Conservation (phyloP, 2,329 filamentous ascomycete genomes). For the Didymosphaeria variabile region DNA sequence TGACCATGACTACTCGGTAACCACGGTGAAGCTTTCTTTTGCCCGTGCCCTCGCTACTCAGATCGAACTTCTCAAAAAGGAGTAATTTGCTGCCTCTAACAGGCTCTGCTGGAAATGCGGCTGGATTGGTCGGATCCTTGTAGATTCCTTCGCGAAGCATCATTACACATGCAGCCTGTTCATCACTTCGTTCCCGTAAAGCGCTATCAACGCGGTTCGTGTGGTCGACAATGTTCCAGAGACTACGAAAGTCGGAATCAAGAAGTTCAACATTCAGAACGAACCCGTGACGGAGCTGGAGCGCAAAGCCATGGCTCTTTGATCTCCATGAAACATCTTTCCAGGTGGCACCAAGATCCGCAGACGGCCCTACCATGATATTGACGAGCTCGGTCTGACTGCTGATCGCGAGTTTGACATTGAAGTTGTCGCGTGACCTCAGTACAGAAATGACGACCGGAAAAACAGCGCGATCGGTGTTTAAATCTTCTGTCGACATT, state of each 20-base stretch:
- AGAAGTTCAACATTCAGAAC: constrained; percentile 74
- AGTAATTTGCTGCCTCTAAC: constrained; percentile 75
- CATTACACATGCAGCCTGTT: constrained; percentile 73
- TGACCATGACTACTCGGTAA: constrained; percentile 80
- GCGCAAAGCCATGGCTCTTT: constrained; percentile 69
- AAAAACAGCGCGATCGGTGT: constrained; percentile 73
- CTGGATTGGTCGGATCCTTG: constrained; percentile 75
- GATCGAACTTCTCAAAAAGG: constrained; percentile 76
- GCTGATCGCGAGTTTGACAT: constrained; percentile 75
- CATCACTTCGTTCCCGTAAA: constrained; percentile 73
- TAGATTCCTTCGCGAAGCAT: constrained; percentile 81
- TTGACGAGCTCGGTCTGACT: constrained; percentile 84
- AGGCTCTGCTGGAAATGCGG: constrained; percentile 78
- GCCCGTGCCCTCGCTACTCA: constrained; percentile 76
- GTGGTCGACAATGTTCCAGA: constrained; percentile 88
- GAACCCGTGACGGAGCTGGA: constrained; percentile 80
- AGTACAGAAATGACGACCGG: constrained; percentile 80
- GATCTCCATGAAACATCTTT: constrained; percentile 82
- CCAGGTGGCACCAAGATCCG: constrained; percentile 77
- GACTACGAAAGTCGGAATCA: constrained; percentile 78
- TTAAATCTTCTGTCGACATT: constrained; percentile 74
- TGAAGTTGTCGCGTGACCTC: constrained; percentile 73
- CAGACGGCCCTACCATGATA: constrained; percentile 74
- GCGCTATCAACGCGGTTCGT: constrained; percentile 78
- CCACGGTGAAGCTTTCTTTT: constrained; percentile 78